phyloP scores from a whole-genome alignment of 305 asterid species.

The Solanum hybrid region DNA sequence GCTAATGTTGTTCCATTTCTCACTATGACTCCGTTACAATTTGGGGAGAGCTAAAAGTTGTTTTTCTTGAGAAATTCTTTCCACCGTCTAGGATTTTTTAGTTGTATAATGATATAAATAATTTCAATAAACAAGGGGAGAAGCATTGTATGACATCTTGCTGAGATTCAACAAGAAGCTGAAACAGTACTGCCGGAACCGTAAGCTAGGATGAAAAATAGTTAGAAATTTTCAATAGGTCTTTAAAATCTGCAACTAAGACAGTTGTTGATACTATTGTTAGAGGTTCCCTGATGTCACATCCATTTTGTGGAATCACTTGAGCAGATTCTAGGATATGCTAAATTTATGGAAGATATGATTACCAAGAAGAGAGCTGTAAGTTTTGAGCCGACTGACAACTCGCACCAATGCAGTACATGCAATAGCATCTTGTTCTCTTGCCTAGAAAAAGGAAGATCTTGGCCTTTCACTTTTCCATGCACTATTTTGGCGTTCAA shows the following conservation, averaged over 20 bases:
- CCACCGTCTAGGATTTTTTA: neutral
- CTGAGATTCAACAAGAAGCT: neutral
- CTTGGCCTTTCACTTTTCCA: neutral
- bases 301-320: neutral
- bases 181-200: neutral
- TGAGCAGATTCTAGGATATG: neutral
- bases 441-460: neutral
- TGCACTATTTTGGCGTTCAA: neutral
- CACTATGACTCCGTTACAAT: neutral
- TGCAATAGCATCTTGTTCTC: too few species aligned
- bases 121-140: neutral
- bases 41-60: neutral
- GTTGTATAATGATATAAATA: neutral
- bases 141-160: neutral
- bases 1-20: neutral
- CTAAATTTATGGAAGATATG: neutral
- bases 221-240: too few species aligned
- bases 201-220: neutral
- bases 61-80: neutral
- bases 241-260: neutral
- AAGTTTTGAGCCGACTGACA: neutral
- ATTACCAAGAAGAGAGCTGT: neutral
- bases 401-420: neutral
- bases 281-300: neutral
- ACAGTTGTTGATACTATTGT: neutral